Base-by-base conservation (phyloP, 2,329 filamentous ascomycete genomes). In the Alternaria angustiovoidea region DNA sequence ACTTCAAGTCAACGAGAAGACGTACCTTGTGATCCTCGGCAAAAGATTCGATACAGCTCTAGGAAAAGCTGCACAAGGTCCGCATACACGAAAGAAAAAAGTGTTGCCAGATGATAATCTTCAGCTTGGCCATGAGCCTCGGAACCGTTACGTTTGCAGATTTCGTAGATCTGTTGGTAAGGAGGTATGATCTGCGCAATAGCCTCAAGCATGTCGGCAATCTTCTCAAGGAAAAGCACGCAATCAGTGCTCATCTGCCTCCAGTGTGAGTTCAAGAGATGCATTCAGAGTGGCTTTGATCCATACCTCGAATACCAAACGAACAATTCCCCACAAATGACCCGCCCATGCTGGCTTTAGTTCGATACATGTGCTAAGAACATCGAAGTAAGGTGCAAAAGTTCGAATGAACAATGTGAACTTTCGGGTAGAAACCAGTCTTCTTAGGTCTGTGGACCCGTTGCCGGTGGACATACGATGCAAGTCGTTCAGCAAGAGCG, bases 31-130 rank as follows among this genome's bases (percentile, higher is more conserved):
- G 49, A 20, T 20, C 36, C 58, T 49, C 74, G 64, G 20, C 62
- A 68, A 56, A 75, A 74, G n/a, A 73, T 64, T 36, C 46, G 56
- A 51, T 74, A 72, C n/a, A 72, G 41, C 14, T 73, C 72, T 11
- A 74, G 56, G 51, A 63, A 69, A 6, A 73, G 60, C 39, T 72
- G 67, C 16, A 72, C 54, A 34, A 75, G 53, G 44, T 76, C 74
- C 48, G 63, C 62, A 57, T 73, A 75, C 9, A 67, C 61, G 43
- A 66, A 69, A 30, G 73, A 74, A 61, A 75, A 56, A 26, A 75
- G 59, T 28, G 55, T 44, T 3, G 62, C 56, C 32, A 68, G 34
- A 22, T 57, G 57, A 22, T 61, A 44, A 42, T 69, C 63, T 16
- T 62, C 57, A 20, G 39, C 36, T n/a, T 34, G 53, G n/a, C 36